Evolutionary conservation across 2,329 filamentous ascomycete genomes (phyloP).

Genomic region (Botrytis squamosa): DNA sequence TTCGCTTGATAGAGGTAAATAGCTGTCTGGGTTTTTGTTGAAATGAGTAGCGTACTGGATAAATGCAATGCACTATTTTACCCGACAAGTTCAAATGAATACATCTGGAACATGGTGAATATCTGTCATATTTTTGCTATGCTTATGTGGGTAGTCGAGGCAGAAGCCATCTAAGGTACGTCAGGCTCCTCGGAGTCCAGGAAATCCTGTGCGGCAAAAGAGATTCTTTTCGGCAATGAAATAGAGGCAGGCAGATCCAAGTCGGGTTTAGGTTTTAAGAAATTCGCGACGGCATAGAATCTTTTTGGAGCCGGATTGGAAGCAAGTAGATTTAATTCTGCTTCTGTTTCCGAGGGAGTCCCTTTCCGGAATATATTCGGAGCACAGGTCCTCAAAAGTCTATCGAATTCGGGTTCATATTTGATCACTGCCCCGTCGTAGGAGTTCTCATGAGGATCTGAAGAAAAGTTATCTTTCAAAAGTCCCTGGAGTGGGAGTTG

Average conservation of each 20-base stretch:
- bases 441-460: background rate
- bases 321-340: too few relatives aligned
- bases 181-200: background rate
- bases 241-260: background rate
- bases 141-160: background rate
- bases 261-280: background rate
- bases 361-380: background rate
- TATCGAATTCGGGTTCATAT: background rate
- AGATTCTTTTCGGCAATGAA: background rate
- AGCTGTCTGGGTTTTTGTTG: background rate
- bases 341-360: background rate
- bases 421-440: background rate
- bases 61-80: background rate
- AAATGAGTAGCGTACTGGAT: background rate
- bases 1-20: too few relatives aligned
- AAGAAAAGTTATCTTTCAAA: background rate
- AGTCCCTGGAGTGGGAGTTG: background rate
- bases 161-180: background rate
- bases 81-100: too few relatives aligned
- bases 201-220: background rate
- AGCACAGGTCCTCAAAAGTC: background rate
- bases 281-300: background rate
- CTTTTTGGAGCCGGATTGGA: background rate
- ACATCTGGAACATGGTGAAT: background rate
- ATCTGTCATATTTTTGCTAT: too few relatives aligned